Conservation (phyloP, 2,329 filamentous ascomycete species). For the Apiospora aurea region DNA sequence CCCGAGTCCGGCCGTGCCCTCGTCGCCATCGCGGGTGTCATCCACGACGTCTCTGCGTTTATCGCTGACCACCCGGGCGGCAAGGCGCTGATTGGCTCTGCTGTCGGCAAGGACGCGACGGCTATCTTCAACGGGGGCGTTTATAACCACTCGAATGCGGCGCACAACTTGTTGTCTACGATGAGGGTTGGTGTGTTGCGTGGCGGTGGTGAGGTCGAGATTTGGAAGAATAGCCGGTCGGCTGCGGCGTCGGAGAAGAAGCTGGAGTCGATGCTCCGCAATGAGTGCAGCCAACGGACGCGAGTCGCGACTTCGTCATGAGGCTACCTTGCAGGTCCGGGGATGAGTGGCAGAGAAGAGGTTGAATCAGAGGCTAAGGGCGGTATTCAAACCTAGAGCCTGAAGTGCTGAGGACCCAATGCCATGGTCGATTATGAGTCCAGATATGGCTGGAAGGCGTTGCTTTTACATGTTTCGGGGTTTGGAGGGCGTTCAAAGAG, state of each 20-base stretch:
- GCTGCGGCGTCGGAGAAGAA: constrained; percentile 65
- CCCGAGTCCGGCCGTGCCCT: constrained; percentile 55
- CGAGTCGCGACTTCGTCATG: neutral
- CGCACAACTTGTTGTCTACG: constrained; percentile 71
- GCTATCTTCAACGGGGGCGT: constrained; percentile 75
- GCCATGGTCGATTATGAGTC: neutral
- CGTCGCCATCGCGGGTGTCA: constrained; percentile 67
- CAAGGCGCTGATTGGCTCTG: constrained; percentile 69
- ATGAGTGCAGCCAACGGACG: neutral
- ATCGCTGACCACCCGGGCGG: constrained; percentile 73
- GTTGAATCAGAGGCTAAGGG: neutral
- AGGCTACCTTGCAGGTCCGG: neutral
- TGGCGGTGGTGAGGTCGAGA: constrained; percentile 71
- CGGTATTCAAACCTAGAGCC: too few species aligned
- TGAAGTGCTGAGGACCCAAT: neutral
- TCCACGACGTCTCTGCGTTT: constrained; percentile 71
- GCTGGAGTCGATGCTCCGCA: constrained; percentile 55
- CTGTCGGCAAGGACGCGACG: constrained; percentile 71
- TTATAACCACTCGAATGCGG: constrained; percentile 72
- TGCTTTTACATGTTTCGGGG: neutral
- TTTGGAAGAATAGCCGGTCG: constrained; percentile 72
- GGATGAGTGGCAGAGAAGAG: neutral
- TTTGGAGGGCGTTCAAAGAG: neutral
- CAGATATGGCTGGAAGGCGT: neutral
- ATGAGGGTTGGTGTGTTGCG: constrained; percentile 72